Base-by-base conservation (phyloP, 2,329 filamentous ascomycete genomes). In the Stemphylium beticola region DNA sequence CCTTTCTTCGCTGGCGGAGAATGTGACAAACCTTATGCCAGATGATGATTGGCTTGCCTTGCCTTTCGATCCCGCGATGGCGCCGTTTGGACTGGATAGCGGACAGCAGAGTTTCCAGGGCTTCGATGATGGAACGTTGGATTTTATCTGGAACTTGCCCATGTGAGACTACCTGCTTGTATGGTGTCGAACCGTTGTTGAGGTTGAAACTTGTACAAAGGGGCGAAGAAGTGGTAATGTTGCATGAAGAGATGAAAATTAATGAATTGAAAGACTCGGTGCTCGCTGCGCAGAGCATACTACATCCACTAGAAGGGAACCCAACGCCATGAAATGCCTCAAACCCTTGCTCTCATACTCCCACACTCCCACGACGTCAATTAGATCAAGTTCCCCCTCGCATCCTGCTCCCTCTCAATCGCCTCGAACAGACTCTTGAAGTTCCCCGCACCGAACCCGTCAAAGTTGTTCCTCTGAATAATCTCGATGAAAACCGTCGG, bases 401-500 rank as follows among this genome's bases (percentile, higher is more conserved):
- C 82, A 40, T 87, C 92, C 81, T 97, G 93, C 76, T 97, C 93
- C 45, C 93, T 82, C 83, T 97, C 93, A 74, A 97, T 96, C 2
- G 93, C 93, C 81, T 97, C 93, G 69, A 97, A 97, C 66, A 97
- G 71, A 57, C 89, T 92, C 85, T 92, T 96, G 80, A 97, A 97
- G 76, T 97, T 98, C 1, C 93, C 93, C 0, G 93, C 93, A 4
- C 93, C 93, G 66, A 97, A 97, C 0, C 93, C 93, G 29, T 90
- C 87, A 74, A 97, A 97, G 61, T 92, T 87, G 67, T 96, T 88
- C 53, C 93, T 82, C 81, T 97, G 92, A 67, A 97, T 97, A 67
- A 97, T 96, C 83, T 97, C 93, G 60, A 97, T 87, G 73, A 97
- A 97, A 24, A 97, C 93, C 3, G 93, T 97, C 20, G 93, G 93